Evolutionary conservation across 352 stramenopile genomes (phyloP), one percentile per base, ranked within the genome.

Genomic region (Pythium aquatile): DNA sequence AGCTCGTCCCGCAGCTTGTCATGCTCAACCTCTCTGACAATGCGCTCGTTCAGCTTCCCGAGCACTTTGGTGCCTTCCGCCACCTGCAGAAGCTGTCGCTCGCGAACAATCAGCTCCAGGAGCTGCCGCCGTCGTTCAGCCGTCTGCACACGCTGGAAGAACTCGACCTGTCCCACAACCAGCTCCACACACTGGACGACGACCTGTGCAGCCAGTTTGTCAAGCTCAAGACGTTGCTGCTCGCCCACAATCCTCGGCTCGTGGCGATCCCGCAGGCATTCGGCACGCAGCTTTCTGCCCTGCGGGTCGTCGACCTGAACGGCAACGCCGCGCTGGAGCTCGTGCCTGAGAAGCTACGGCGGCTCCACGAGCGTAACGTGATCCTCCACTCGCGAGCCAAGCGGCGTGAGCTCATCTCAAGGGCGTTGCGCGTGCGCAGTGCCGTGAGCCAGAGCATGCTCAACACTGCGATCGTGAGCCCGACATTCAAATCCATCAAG

Each of bases 311-410:
- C 13, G 81, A 87, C 58, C 51, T 90, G 20, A 69, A 55, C 35
- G 78, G 71, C 8, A 86, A 86, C 47, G 62, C 63, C 11, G 65
- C 65, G 10, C 49, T 81, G 26, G 63, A 44, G 17, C 48, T 59
- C 17, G 64, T 76, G 0, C 78, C 81, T 5, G 81, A 90, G 26
- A 82, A 78, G n/a, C 48, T 87, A 13, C 75, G 78, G n/a, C 77
- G 81, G 0, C 65, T 90, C 26, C 81, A 90, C 40, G 81, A 87
- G 49, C 75, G 77, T 35, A 81, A 90, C 56, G 26, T 86, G 66
- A 75, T 90, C 39, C 58, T 87, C 11, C 81, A 83, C 52, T 90
- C 81, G 10, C 75, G 81, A 17, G 54, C 75, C 29, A 90, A 87
- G 63, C 76, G 81, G 2, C 75, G 81, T 6, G 81, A 90, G 56